Base-by-base conservation (phyloP, 768 basidiomycete species). In the Lactarius sp. region DNA sequence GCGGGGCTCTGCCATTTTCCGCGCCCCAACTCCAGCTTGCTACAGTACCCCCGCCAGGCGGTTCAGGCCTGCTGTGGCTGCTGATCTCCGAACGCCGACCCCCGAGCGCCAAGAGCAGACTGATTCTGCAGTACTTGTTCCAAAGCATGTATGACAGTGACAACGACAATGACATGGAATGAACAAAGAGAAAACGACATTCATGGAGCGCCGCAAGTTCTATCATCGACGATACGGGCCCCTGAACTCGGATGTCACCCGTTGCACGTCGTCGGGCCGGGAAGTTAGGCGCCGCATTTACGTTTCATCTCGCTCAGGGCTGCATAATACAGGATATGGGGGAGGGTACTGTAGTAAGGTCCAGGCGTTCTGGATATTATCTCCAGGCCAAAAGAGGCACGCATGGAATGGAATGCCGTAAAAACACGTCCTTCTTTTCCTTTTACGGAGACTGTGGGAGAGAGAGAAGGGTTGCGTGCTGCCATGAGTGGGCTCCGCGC, bases 191-290 rank as follows among this genome's bases (percentile, higher is more conserved):
- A 18, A 27, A 8, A 9, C 56, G 42, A 55, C n/a, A 44, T 57
- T 36, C 34, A 49, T 18, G 20, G 20, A 49, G 47, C 13, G 14
- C 6, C 22, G 13, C 12, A 1, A 8, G 34, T 57, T 57, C 56
- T n/a, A 57, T 57, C 56, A 57, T 36, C 44, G 44, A 22, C 55
- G 31, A 44, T 34, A 6, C 46, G 46, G 46, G n/a, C 46, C 46
- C 46, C 2, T 7, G 6, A n/a, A 46, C 16, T n/a, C 44, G 18
- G 44, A 20, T 46, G 44, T 20, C 44, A 1, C 44, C 44, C 44
- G 42, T 31, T n/a, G 27, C 41, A 47, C 36, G 20, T 37, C 22
- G 20, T 37, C 47, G 22, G 31, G 20, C 31, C 31, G 39, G 59
- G 8, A 7, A 52, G 31, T 27, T 34, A 60, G 51, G 51, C 52